A percentile compares a stretch with the other conserved stretches of the same genome.
phyloP scores from a whole-genome alignment of 2,329 filamentous ascomycete species.

The Didymosphaeria variabile region DNA sequence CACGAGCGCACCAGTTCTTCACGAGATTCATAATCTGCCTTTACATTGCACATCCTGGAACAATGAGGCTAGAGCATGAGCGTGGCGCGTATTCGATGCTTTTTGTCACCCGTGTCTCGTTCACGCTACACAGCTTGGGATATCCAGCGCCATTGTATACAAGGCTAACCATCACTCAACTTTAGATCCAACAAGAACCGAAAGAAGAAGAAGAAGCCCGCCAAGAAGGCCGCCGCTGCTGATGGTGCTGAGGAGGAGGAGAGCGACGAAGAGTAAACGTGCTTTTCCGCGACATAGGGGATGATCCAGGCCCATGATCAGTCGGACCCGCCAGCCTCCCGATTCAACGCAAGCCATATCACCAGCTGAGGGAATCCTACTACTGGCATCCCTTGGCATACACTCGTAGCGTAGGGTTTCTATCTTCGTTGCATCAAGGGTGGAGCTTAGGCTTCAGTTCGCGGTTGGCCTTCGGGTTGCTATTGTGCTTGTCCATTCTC shows the following conservation, averaged over 20 bases:
- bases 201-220: constrained; percentile 75
- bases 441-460: background rate
- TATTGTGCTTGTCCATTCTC: background rate
- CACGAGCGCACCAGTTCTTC: background rate
- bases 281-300: constrained; percentile 29
- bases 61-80: background rate
- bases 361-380: background rate
- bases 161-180: background rate
- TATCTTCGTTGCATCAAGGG: background rate
- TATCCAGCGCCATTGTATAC: no score
- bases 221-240: constrained; percentile 69
- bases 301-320: constrained; percentile 17
- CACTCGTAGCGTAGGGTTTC: background rate
- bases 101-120: no score
- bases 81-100: no score
- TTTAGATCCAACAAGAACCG: constrained; percentile 76
- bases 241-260: constrained; percentile 49
- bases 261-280: constrained; percentile 48
- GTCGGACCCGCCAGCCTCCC: constrained; percentile 24
- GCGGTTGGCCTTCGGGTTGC: constrained; percentile 1
- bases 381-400: background rate
- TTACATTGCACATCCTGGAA: background rate
- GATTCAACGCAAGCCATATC: background rate
- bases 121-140: background rate
- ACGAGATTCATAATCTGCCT: background rate